Evolutionary conservation across 768 basidiomycete species (phyloP).

Genomic region (Auricularia sp.): DNA sequence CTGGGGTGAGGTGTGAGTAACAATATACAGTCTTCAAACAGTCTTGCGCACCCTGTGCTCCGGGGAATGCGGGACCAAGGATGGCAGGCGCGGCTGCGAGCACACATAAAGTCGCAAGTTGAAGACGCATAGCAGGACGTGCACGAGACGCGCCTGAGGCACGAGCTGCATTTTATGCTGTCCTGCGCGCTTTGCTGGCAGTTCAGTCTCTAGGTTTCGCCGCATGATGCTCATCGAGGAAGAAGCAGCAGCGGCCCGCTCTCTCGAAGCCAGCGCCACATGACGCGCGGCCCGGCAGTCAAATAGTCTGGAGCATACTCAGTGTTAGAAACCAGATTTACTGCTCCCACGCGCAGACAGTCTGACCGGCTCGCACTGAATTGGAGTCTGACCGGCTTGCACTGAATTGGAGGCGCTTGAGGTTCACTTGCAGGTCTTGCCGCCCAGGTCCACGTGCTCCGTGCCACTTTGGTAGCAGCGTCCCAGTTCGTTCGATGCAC

Average conservation of each 20-base stretch:
- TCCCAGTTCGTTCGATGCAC: too few species aligned
- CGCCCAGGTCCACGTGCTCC: too few species aligned
- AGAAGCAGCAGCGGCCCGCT: neutral
- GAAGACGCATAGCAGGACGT: neutral
- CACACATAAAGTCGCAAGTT: neutral
- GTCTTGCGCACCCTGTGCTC: neutral
- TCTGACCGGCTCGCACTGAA: too few species aligned
- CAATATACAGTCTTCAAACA: neutral
- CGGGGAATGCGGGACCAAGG: neutral
- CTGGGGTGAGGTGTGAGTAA: slow-evolving; percentile 17
- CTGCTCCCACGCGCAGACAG: too few species aligned
- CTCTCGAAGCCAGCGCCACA: too few species aligned
- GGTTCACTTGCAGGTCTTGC: too few species aligned
- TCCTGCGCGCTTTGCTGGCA: neutral
- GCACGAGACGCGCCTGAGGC: neutral
- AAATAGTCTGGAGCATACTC: too few species aligned
- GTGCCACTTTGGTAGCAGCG: too few species aligned
- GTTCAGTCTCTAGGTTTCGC: neutral
- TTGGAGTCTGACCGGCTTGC: too few species aligned
- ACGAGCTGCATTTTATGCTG: neutral
- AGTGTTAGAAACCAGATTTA: too few species aligned
- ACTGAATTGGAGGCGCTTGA: too few species aligned
- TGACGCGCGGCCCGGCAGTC: too few species aligned
- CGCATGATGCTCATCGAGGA: neutral
- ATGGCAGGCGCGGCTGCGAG: neutral